Evolutionary conservation across 1,139 yeast genomes (phyloP), one percentile per base, ranked within the genome.

Genomic region (Yamadazyma sp.): DNA sequence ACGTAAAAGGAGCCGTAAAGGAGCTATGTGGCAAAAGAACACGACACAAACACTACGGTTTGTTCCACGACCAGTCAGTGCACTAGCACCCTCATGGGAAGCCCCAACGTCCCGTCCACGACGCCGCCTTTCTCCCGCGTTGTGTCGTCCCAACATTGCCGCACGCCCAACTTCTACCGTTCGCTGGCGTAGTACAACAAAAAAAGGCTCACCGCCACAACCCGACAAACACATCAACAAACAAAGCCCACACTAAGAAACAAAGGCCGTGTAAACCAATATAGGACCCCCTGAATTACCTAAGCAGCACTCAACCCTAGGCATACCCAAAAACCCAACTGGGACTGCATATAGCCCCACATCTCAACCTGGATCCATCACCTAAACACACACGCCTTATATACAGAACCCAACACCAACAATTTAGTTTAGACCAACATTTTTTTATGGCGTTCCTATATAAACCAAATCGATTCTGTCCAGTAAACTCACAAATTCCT

Each of bases 401-500:
- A 32, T 23, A 18, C 34, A 32, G 17, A 23, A 32, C 34, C 34
- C 34, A 32, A 32, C 34, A 23, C 27, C 28, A 32, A 32, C 28
- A 30, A 18, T 30, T 30, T 30, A 18, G 17, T 18, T 10, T 18
- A 7, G 11, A 32, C 34, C 34, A 32, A 32, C 34, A 23, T 12
- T 32, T 32, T 32, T 32, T 14, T 23, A 14, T 32, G 27, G 28
- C 20, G 12, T 10, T 23, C 14, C 14, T 14, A 31, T 32, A 32
- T 32, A 32, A 32, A 32, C 24, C 17, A 32, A 22, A 7, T 28
- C n/a, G 16, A 28, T 5, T 28, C 31, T 28, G 18, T 20, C 18
- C 5, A 5, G 22, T 20, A 20, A 20, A 20, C 5, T 5, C 22
- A 20, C 8, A 20, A 20, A 20, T 6, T 20, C 22, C 8, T 20